phyloP scores from a whole-genome alignment of 2,329 filamentous ascomycete species.

The Lachnum nothofagi region DNA sequence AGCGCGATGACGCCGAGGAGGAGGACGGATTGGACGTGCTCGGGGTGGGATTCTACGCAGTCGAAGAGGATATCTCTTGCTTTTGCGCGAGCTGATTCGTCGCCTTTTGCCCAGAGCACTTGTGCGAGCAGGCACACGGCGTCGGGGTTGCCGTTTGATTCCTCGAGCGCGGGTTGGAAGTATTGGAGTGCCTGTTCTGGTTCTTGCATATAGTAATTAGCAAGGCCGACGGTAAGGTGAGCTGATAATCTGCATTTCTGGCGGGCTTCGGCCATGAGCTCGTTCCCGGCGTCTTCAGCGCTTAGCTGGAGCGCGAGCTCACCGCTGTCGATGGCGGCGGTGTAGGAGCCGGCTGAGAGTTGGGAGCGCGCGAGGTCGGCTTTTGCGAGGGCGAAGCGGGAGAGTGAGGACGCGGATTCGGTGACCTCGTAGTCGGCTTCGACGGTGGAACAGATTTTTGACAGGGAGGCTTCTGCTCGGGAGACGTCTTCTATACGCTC shows the following conservation, averaged over 20 bases:
- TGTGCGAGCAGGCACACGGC: slow-evolving; percentile 83
- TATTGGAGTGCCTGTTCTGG: slow-evolving; percentile 68
- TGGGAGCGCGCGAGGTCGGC: slow-evolving; percentile 81
- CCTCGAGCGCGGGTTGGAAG: slow-evolving; percentile 74
- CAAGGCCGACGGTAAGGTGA: slow-evolving; percentile 78
- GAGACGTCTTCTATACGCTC: slow-evolving; percentile 70
- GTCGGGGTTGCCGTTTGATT: slow-evolving; percentile 72
- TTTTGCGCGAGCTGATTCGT: slow-evolving; percentile 65
- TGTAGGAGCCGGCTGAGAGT: slow-evolving; percentile 62
- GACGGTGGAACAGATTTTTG: slow-evolving; percentile 60
- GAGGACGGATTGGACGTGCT: slow-evolving; percentile 73
- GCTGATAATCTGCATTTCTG: slow-evolving; percentile 73
- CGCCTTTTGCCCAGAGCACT: slow-evolving; percentile 86
- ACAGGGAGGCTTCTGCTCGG: slow-evolving; percentile 59
- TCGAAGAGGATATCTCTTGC: slow-evolving; percentile 77
- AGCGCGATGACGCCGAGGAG: slow-evolving; percentile 80
- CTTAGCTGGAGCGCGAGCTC: slow-evolving; percentile 76
- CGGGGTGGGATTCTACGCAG: slow-evolving; percentile 66
- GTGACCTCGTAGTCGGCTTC: slow-evolving; percentile 81
- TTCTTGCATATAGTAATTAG: slow-evolving; percentile 65
- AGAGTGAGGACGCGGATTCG: slow-evolving; percentile 69
- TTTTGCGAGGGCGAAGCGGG: slow-evolving; percentile 74
- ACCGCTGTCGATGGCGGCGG: slow-evolving; percentile 70
- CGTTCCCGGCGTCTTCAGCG: slow-evolving; percentile 62
- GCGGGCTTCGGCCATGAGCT: slow-evolving; percentile 60